phyloP scores from a whole-genome alignment of 176 grass and related monocot species.

The Carex myosuroides region DNA sequence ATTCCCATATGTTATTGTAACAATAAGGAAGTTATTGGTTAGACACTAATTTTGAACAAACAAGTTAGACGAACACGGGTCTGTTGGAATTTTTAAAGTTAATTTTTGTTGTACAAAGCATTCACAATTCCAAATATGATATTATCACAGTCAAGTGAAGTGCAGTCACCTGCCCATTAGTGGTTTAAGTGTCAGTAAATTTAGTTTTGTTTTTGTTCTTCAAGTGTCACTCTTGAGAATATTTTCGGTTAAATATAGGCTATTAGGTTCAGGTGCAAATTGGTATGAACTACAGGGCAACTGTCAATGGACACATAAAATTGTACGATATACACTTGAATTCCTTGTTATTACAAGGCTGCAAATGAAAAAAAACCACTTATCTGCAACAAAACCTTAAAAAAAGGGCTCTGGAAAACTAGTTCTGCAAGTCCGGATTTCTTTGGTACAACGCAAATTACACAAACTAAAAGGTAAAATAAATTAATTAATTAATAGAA shows the following conservation, averaged over 20 bases:
- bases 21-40: neutral
- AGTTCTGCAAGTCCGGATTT: neutral
- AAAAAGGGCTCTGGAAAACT: neutral
- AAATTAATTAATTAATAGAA: neutral
- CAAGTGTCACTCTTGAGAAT: neutral
- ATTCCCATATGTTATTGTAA: neutral
- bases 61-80: neutral
- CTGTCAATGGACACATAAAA: neutral
- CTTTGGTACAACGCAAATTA: neutral
- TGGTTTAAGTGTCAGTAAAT: neutral
- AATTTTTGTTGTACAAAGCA: neutral
- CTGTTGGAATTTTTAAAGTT: neutral
- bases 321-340: neutral
- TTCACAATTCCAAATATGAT: neutral
- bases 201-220: neutral
- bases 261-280: neutral
- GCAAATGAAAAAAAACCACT: neutral
- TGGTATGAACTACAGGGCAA: neutral
- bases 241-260: neutral
- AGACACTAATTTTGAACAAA: neutral
- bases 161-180: neutral
- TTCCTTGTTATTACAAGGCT: neutral
- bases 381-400: neutral
- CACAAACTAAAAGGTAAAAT: neutral
- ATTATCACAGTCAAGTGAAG: neutral